A percentile compares a stretch with the other conserved stretches of the same genome.
Evolutionary conservation across 1,284 basidiomycete species (phyloP).

Genomic region (Leccinum fallax): DNA sequence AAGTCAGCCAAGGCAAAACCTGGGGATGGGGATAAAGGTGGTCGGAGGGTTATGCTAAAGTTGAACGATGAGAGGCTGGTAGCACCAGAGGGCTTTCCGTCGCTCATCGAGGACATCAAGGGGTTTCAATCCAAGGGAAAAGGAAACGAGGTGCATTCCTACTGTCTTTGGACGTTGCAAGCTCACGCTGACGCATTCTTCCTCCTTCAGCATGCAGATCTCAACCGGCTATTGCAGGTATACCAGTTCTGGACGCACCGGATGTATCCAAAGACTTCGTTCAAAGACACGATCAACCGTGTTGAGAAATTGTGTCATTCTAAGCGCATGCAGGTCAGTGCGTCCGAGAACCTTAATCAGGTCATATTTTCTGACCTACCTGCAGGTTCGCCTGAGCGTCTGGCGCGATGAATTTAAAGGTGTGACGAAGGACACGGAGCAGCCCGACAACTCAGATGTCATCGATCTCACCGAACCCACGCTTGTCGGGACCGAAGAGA

Average conservation of each 20-base stretch:
- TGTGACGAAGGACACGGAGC: slow-evolving; percentile 40
- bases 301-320: slow-evolving; percentile 88
- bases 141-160: slow-evolving; percentile 75
- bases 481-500: slow-evolving; percentile 18
- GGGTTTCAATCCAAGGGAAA: slow-evolving; percentile 82
- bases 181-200: slow-evolving; percentile 1
- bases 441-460: slow-evolving; percentile 33
- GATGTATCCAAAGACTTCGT: slow-evolving; percentile 86
- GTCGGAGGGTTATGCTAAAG: slow-evolving; percentile 56
- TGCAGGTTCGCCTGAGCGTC: slow-evolving; percentile 67
- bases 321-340: slow-evolving; percentile 75
- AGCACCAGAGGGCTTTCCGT: slow-evolving; percentile 74
- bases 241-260: slow-evolving; percentile 94
- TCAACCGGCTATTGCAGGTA: slow-evolving; percentile 74
- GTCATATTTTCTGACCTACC: slow-evolving; percentile 13
- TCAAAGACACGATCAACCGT: slow-evolving; percentile 78
- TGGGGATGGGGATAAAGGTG: slow-evolving; percentile 43
- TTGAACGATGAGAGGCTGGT: slow-evolving; percentile 76
- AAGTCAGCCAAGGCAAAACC: slow-evolving; percentile 33
- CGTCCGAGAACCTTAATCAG: not conserved
- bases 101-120: slow-evolving; percentile 72
- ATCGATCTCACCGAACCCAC: slow-evolving; percentile 36
- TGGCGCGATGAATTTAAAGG: slow-evolving; percentile 76
- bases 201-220: slow-evolving; percentile 63
- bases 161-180: not conserved